These are phyloP conservation scores for Solidago caesia DNA, from an alignment of 129 eudicot species.

Conservation along the genomic window DNA sequence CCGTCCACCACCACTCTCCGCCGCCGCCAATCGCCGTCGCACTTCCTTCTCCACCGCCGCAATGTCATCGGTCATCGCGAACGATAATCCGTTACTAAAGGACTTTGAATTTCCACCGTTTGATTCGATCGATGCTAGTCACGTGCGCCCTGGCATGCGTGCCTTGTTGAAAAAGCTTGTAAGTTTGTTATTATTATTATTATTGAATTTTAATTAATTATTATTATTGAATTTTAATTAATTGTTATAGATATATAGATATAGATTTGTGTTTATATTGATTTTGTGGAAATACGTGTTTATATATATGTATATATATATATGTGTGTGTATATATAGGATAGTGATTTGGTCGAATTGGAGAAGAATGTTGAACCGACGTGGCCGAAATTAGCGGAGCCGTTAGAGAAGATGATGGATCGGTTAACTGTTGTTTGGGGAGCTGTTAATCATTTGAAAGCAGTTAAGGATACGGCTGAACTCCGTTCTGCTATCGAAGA, in stretches of 20 bases:
- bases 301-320: not conserved
- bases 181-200: conserved; percentile 14
- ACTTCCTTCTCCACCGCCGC: conserved; percentile 34
- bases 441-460: conserved; percentile 78
- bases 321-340: conserved; percentile 39
- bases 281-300: not conserved
- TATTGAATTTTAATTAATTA: no score
- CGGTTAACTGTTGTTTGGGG: conserved; percentile 78
- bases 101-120: conserved; percentile 86
- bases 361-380: conserved; percentile 83
- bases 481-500: conserved; percentile 94
- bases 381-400: conserved; percentile 89
- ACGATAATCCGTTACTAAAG: conserved; percentile 56
- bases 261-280: not conserved
- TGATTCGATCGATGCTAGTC: conserved; percentile 62
- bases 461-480: conserved; percentile 77
- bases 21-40: not conserved
- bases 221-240: no score
- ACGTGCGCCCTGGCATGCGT: conserved; percentile 92
- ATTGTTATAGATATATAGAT: not conserved
- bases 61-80: conserved; percentile 5
- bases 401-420: conserved; percentile 74
- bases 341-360: conserved; percentile 62
- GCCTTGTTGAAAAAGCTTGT: conserved; percentile 69
- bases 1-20: conserved; percentile 8